Evolutionary conservation across 2,329 filamentous ascomycete species (phyloP).

Genomic region (Sordariomycetes sp.): DNA sequence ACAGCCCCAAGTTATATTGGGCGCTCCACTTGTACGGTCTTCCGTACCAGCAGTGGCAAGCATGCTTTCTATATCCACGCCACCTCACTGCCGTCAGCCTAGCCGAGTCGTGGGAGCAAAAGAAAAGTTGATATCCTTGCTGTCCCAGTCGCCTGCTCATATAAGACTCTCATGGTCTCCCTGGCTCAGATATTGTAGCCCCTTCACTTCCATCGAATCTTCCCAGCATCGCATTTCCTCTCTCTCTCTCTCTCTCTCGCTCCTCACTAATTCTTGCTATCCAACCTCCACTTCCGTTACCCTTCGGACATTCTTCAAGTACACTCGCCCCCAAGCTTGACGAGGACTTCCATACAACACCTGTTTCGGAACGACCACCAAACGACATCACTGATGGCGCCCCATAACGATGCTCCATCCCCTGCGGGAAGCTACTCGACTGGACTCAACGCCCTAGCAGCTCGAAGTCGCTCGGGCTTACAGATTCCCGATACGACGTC

Average conservation of each 20-base stretch:
- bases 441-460: slow-evolving; percentile 16
- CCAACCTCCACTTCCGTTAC: background rate
- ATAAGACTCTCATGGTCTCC: too few relatives aligned
- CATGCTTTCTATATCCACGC: too few relatives aligned
- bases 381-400: too few relatives aligned
- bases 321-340: background rate
- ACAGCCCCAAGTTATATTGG: too few relatives aligned
- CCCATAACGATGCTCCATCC: slow-evolving; percentile 37
- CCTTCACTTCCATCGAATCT: background rate
- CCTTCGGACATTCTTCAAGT: background rate
- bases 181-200: too few relatives aligned
- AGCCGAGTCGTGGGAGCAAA: too few relatives aligned
- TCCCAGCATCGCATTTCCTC: background rate
- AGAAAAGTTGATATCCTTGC: too few relatives aligned
- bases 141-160: too few relatives aligned
- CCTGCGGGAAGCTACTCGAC: slow-evolving; percentile 33
- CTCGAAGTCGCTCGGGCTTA: slow-evolving; percentile 16
- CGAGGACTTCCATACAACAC: background rate
- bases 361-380: background rate
- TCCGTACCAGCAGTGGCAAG: too few relatives aligned
- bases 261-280: background rate
- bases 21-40: too few relatives aligned
- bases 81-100: too few relatives aligned
- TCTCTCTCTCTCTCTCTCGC: background rate
- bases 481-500: slow-evolving; percentile 16